Evolutionary conservation across 1,284 basidiomycete species (phyloP).

Genomic region (Boletus calvinii): DNA sequence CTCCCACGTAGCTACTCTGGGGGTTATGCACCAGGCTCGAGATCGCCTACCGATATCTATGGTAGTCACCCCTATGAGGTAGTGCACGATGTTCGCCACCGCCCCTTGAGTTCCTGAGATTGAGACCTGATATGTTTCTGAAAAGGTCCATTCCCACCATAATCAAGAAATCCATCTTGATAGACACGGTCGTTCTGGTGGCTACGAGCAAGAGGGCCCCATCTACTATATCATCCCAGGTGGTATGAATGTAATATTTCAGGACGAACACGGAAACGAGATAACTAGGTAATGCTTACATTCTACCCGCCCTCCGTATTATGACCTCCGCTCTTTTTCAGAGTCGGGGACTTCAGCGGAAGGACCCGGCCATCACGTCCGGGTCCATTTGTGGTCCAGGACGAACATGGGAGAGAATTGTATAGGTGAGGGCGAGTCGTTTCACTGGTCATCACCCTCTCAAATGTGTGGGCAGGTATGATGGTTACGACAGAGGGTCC

Average conservation of each 20-base stretch:
- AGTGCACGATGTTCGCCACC: slow-evolving; percentile 15
- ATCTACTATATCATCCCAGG: slow-evolving; percentile 65
- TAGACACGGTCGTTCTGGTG: slow-evolving; percentile 24
- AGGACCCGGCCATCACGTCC: slow-evolving; percentile 25
- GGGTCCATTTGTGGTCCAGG: slow-evolving; percentile 47
- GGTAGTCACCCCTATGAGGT: slow-evolving; percentile 22
- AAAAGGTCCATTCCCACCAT: slow-evolving; percentile 21
- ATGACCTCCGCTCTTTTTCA: slow-evolving; percentile 30
- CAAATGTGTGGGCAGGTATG: slow-evolving; percentile 26
- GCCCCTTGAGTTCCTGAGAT: background rate
- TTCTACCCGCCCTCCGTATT: slow-evolving; percentile 2
- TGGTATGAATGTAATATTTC: slow-evolving; percentile 65
- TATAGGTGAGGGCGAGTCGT: slow-evolving; percentile 39
- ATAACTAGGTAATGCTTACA: slow-evolving; percentile 51
- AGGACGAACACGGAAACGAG: slow-evolving; percentile 64
- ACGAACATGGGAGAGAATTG: slow-evolving; percentile 48
- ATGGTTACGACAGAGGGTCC: slow-evolving; percentile 25
- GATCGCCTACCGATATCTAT: slow-evolving; percentile 35
- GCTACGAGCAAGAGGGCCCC: slow-evolving; percentile 34
- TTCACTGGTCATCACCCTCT: slow-evolving; percentile 2
- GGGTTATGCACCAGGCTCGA: slow-evolving; percentile 18
- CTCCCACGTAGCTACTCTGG: slow-evolving; percentile 28
- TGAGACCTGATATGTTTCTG: slow-evolving; percentile 11
- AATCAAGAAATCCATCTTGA: slow-evolving; percentile 22
- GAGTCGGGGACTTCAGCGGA: slow-evolving; percentile 46